phyloP scores from a whole-genome alignment of 495 filamentous ascomycete genomes.

The Hyaloscypha hepaticicola region DNA sequence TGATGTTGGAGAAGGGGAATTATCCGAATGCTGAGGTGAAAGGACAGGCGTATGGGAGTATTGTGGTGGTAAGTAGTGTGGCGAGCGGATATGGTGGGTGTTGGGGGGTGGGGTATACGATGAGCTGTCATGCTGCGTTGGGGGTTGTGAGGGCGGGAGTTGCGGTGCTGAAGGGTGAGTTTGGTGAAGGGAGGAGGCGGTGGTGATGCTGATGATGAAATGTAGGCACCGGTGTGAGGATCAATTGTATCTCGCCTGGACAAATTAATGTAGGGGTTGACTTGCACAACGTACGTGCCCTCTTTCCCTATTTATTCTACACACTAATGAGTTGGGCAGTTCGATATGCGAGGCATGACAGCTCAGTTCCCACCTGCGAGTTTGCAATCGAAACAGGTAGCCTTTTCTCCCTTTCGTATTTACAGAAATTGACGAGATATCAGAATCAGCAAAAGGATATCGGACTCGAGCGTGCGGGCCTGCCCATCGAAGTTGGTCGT shows the following conservation, averaged over 20 bases:
- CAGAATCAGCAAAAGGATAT: constrained; percentile 43
- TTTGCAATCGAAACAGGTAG: constrained; percentile 50
- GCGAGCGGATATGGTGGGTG: constrained; percentile 57
- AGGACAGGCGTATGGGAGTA: constrained; percentile 54
- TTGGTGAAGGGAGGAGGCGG: background rate
- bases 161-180: constrained; percentile 48
- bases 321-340: constrained; percentile 27
- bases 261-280: constrained; percentile 60
- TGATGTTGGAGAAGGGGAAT: constrained; percentile 43
- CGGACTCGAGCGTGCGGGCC: constrained; percentile 48
- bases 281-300: constrained; percentile 41
- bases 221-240: constrained; percentile 51
- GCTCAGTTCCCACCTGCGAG: constrained; percentile 54
- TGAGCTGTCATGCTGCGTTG: constrained; percentile 57
- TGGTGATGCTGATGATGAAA: constrained; percentile 10
- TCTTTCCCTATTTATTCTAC: background rate
- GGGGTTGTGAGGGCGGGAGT: constrained; percentile 59
- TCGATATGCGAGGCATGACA: constrained; percentile 54
- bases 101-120: constrained; percentile 58
- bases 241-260: constrained; percentile 58
- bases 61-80: constrained; percentile 55
- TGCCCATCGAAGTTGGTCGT: constrained; percentile 54
- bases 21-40: constrained; percentile 63
- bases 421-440: background rate
- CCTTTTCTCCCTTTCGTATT: constrained; percentile 1